These are phyloP conservation scores for Ceratobasidium theobromae DNA, from an alignment of 1,284 basidiomycete species.

Conservation along the genomic window DNA sequence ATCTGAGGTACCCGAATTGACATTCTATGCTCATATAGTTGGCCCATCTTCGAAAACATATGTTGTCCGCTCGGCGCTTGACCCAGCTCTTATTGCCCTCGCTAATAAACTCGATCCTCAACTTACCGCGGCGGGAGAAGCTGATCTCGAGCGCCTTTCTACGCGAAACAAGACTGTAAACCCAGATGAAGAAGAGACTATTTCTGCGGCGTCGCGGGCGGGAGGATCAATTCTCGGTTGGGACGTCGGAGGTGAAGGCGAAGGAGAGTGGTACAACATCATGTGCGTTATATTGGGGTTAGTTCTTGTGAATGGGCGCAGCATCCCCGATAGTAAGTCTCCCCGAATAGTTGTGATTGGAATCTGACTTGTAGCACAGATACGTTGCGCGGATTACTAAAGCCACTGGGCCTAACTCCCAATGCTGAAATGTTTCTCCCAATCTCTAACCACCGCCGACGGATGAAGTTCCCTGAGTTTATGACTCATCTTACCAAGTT, in stretches of 20 bases:
- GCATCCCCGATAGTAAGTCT: slow-evolving; percentile 63
- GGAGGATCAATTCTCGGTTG: slow-evolving; percentile 25
- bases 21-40: slow-evolving; percentile 42
- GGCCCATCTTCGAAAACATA: slow-evolving; percentile 64
- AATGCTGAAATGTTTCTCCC: slow-evolving; percentile 51
- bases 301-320: slow-evolving; percentile 67
- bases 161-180: slow-evolving; percentile 39
- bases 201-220: slow-evolving; percentile 40
- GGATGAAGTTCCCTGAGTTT: slow-evolving; percentile 57
- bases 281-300: slow-evolving; percentile 69
- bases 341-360: background rate
- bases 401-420: slow-evolving; percentile 58
- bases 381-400: slow-evolving; percentile 62
- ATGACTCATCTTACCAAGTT: slow-evolving; percentile 60
- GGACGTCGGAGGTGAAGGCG: slow-evolving; percentile 38
- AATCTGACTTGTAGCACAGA: slow-evolving; percentile 41
- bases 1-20: background rate
- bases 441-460: slow-evolving; percentile 47
- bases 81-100: slow-evolving; percentile 57
- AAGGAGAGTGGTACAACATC: slow-evolving; percentile 41
- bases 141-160: slow-evolving; percentile 41
- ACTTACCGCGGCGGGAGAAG: slow-evolving; percentile 57
- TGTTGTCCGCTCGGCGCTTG: slow-evolving; percentile 67
- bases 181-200: slow-evolving; percentile 45
- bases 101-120: slow-evolving; percentile 57